Conservation (phyloP, 2,329 filamentous ascomycete species). For the Bipolaris zeicola region DNA sequence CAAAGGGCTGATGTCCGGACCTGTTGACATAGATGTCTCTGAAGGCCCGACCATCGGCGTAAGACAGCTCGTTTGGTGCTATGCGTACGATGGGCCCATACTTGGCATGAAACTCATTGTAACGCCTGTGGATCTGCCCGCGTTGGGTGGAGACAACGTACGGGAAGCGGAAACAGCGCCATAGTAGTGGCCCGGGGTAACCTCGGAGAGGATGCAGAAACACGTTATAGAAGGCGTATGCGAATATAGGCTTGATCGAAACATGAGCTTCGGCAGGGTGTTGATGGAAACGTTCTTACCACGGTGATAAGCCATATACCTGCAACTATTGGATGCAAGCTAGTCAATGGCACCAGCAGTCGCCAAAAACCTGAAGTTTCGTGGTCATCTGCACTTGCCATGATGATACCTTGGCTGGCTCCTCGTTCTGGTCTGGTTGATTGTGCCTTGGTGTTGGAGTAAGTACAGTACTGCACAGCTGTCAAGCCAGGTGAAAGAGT, state of each 20-base stretch:
- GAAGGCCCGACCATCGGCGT: constrained; percentile 32
- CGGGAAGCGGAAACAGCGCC: constrained; percentile 34
- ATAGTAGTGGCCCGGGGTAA: constrained; percentile 39
- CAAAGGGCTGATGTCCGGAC: constrained; percentile 30
- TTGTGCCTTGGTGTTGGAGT: not conserved
- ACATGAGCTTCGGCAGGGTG: not conserved
- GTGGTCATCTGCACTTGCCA: not conserved
- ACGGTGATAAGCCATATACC: not conserved
- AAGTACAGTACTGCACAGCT: not conserved
- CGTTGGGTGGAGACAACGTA: constrained; percentile 35
- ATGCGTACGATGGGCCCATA: constrained; percentile 39
- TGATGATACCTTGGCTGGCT: not conserved
- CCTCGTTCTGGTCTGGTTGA: not conserved
- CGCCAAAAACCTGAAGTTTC: not conserved
- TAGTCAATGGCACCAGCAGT: not conserved
- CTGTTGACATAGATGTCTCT: constrained; percentile 38
- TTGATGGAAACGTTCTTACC: constrained; percentile 1
- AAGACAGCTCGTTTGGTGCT: constrained; percentile 39
- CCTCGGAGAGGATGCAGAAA: constrained; percentile 33
- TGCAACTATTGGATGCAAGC: constrained; percentile 4
- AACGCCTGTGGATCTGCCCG: constrained; percentile 31
- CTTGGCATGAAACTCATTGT: constrained; percentile 30
- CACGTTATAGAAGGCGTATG: constrained; percentile 34
- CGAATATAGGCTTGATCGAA: constrained; percentile 3
- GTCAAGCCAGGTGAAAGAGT: not conserved